A percentile compares a stretch with the other conserved stretches of the same genome.
Evolutionary conservation across 2,329 filamentous ascomycete species (phyloP).

Genomic region (Verticillium klebahnii): DNA sequence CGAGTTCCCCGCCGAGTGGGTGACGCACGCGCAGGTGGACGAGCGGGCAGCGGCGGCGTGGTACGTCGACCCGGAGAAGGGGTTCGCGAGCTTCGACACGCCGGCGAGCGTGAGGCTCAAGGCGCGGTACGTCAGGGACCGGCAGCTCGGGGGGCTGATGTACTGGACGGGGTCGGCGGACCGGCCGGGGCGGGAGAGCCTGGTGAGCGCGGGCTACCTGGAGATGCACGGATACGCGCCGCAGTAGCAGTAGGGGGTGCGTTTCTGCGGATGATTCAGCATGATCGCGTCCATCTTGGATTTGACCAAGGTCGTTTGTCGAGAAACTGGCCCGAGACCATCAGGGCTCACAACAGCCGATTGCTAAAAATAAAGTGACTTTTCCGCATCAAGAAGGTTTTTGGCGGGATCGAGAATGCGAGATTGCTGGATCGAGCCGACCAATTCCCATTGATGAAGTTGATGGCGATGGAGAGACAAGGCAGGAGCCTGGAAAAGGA

Average conservation of each 20-base stretch:
- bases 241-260: neutral
- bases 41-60: conserved; percentile 50
- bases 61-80: conserved; percentile 40
- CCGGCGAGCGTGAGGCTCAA: conserved; percentile 57
- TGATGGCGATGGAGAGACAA: no score
- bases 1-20: conserved; percentile 53
- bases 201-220: conserved; percentile 56
- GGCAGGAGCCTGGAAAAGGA: no score
- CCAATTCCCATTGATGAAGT: no score
- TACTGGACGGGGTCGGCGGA: conserved; percentile 66
- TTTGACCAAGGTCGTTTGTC: no score
- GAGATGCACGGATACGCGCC: conserved; percentile 28
- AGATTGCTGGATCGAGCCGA: no score
- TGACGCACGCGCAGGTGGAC: conserved; percentile 37
- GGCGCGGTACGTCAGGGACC: conserved; percentile 51
- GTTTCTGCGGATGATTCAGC: neutral
- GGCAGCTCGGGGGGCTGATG: conserved; percentile 57
- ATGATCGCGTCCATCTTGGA: no score
- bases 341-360: no score
- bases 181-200: conserved; percentile 44
- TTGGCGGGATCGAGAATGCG: no score
- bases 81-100: conserved; percentile 63
- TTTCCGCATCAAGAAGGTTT: no score
- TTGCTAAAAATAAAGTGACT: no score
- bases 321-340: no score